phyloP scores from a whole-genome alignment of 805 yeast genomes.

The Candida easanensis region DNA sequence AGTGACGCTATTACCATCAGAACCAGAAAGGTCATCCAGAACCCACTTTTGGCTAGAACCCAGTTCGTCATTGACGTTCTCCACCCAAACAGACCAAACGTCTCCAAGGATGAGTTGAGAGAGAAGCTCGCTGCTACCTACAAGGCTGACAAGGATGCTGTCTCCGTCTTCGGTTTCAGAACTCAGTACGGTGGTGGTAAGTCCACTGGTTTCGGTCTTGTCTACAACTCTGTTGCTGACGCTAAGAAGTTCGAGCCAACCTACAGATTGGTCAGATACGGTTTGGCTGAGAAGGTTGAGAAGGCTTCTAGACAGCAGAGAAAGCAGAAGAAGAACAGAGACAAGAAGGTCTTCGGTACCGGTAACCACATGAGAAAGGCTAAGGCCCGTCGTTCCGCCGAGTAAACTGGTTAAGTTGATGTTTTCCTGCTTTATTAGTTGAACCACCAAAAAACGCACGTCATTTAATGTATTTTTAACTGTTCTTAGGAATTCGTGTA shows the following conservation, averaged over 20 bases:
- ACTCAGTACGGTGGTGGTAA: conserved; percentile 99
- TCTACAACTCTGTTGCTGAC: conserved; percentile 96
- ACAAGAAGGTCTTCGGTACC: conserved; percentile 98
- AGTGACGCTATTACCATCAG: conserved; percentile 99
- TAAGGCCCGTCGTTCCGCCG: conserved; percentile 90
- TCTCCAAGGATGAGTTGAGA: conserved; percentile 98
- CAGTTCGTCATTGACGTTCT: conserved; percentile 99
- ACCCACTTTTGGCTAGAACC: conserved; percentile 99
- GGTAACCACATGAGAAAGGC: conserved; percentile 75
- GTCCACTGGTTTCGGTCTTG: conserved; percentile 98
- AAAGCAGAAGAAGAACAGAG: conserved; percentile 99
- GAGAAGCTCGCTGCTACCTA: conserved; percentile 85
- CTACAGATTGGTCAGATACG: conserved; percentile 99
- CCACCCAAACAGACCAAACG: conserved; percentile 99
- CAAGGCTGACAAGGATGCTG: conserved; percentile 91
- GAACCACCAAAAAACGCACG: conserved; percentile 10
- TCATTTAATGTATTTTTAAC: conserved; percentile 12
- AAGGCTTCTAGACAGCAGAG: conserved; percentile 99
- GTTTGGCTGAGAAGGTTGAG: conserved; percentile 93
- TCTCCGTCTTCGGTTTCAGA: conserved; percentile 98
- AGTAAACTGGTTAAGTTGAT: conserved; percentile 38
- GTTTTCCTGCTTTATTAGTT: conserved; percentile 6
- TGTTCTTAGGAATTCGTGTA: neutral
- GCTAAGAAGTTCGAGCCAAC: conserved; percentile 98
- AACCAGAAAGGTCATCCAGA: conserved; percentile 97